phyloP scores from a whole-genome alignment of 495 filamentous ascomycete genomes.

The Podospora pseudopauciseta region DNA sequence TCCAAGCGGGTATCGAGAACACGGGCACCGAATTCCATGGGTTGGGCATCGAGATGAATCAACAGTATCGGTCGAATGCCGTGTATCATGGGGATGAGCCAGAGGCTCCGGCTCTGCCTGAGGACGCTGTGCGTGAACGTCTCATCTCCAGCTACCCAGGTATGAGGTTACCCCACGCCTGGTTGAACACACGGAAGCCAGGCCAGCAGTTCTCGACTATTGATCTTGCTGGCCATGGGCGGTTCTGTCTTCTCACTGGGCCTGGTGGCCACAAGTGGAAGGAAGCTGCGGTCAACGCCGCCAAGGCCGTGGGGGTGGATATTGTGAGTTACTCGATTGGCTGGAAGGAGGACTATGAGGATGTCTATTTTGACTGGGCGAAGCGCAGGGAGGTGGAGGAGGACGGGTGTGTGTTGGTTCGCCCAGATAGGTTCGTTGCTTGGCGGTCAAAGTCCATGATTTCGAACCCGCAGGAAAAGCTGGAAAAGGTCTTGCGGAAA shows the following conservation, averaged over 20 bases:
- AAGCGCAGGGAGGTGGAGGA: conserved; percentile 35
- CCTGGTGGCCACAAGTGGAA: conserved; percentile 36
- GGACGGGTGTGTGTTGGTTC: conserved; percentile 41
- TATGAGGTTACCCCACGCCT: conserved; percentile 39
- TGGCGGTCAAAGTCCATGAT: conserved; percentile 36
- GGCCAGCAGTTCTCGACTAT: conserved; percentile 34
- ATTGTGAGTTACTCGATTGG: conserved; percentile 37
- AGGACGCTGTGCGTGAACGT: conserved; percentile 22
- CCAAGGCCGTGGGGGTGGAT: conserved; percentile 23
- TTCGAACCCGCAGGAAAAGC: conserved; percentile 16
- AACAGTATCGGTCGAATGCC: conserved; percentile 35
- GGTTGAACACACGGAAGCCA: conserved; percentile 34
- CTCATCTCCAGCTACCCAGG: conserved; percentile 36
- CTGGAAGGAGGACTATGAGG: conserved; percentile 39
- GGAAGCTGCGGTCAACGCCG: conserved; percentile 25
- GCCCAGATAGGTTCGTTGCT: conserved; percentile 44
- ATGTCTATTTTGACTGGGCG: conserved; percentile 39
- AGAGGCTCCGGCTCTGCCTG: conserved; percentile 17
- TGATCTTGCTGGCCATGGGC: conserved; percentile 36
- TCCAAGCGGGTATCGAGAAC: conserved; percentile 31
- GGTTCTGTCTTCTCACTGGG: conserved; percentile 39
- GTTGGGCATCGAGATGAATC: conserved; percentile 41
- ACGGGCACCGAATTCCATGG: conserved; percentile 38
- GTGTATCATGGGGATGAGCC: conserved; percentile 28
- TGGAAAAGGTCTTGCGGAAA: conserved; percentile 29